Evolutionary conservation across 1,139 yeast species (phyloP), one percentile per base, ranked within the genome.

Genomic region (Saccharomycopsis hybrid): DNA sequence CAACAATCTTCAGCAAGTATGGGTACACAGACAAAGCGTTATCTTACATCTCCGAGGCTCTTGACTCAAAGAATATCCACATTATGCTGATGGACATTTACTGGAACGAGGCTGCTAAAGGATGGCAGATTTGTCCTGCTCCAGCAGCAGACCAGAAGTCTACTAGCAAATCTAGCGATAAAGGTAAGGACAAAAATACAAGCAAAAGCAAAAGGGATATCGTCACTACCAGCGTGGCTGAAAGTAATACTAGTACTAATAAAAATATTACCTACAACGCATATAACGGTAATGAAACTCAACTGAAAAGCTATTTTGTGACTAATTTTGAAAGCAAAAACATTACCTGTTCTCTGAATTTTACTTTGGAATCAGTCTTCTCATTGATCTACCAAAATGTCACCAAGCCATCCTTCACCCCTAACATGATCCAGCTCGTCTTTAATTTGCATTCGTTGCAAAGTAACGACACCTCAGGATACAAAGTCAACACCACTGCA

Each of bases 121-220:
- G 65, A 52, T 82, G 95, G 82, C 86, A 82, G 58, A 61, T 85
- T n/a, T 85, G 95, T 60, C 92, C 92, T 0, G 73, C 70, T 3
- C 49, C 56, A 1, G 18, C 47, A 3, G 11, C 18, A 18, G 18
- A 18, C 18, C 18, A 18, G 18, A 18, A 18, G 18, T 18, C 18
- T 18, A 18, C 18, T 18, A 18, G 18, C 18, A 18, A 18, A 18
- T 18, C 18, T 18, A 18, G 18, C 18, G 18, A 18, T 18, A 18
- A 18, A 18, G 18, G 18, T 18, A 24, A 8, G 30, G 9, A 39
- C 18, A 18, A 18, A 18, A 18, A 18, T 18, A 18, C 18, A 18
- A 18, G 18, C 18, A 18, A 18, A 18, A 18, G 18, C 18, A 18
- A 18, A 18, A 18, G 18, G 18, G 18, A 18, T 18, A 18, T 18